Evolutionary conservation across 257 asterid species (phyloP), one percentile per base, ranked within the genome.

Genomic region (Catharanthus roseus): DNA sequence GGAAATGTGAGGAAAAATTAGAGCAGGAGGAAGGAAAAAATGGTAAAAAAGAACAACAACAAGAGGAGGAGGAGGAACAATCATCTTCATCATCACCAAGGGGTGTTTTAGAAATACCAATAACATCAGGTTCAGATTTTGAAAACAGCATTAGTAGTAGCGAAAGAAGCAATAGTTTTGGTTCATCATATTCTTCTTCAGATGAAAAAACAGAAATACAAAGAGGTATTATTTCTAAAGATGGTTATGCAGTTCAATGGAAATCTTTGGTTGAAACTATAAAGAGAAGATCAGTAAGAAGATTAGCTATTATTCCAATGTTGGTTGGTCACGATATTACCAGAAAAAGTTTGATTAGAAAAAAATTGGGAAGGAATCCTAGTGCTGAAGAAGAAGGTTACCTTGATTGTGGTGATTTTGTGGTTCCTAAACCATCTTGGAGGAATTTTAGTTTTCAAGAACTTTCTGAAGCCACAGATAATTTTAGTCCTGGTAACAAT

Each of bases 361-460:
- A 78, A 56, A 79, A 71, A 67, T 61, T 84, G 5, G 90, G 88
- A 24, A 74, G 92, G 62, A 89, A 83, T 72, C 82, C 74, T 9
- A 85, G 88, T 44, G 79, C 96, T 0, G 89, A 85, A 23, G 96
- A 85, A 23, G 96, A 85, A 18, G 77, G 77, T 16, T 24, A 13
- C 39, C 73, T 85, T 68, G 86, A 85, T 73, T 82, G 88, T 50
- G 88, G 82, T 12, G 90, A 83, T 55, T 70, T 82, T 49, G 77
- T 77, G 16, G 71, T 79, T 63, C 90, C 93, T 0, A 89, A 92
- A 68, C 96, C 98, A 1, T 82, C 96, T n/a, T 90, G 96, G 96
- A 88, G 89, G 78, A 92, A 83, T 72, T 92, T 90, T 26, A 74
- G 57, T 62, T 73, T 45, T 31, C 67, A 81, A 13, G 90, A 90